Percentiles rank a stretch among this genome's conserved stretches.
Evolutionary conservation across 2,329 filamentous ascomycete genomes (phyloP).

Genomic region (Tolypocladium tropicale): DNA sequence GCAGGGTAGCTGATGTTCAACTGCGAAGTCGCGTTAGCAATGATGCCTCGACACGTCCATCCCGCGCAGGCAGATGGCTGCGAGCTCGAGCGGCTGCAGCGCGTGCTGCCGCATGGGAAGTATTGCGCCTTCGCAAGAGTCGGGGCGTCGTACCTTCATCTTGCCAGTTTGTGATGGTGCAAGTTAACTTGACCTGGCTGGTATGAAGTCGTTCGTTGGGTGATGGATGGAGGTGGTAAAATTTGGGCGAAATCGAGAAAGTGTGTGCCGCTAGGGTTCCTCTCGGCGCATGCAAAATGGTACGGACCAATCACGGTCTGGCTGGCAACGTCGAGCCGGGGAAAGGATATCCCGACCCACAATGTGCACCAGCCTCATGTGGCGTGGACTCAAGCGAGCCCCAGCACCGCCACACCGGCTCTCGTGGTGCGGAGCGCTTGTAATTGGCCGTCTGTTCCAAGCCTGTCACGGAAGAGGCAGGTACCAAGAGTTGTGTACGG

Average conservation of each 20-base stretch:
- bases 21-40: conserved; percentile 29
- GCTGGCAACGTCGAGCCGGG: conserved; percentile 4
- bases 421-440: too few relatives aligned
- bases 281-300: conserved; percentile 10
- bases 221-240: conserved; percentile 20
- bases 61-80: not conserved
- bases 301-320: conserved; percentile 21
- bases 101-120: not conserved
- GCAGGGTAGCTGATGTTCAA: conserved; percentile 77
- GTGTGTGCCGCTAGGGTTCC: conserved; percentile 33
- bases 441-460: not conserved
- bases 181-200: conserved; percentile 33
- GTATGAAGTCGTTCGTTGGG: conserved; percentile 22
- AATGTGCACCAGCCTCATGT: not conserved
- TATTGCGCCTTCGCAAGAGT: not conserved
- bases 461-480: not conserved
- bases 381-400: not conserved
- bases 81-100: not conserved
- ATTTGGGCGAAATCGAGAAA: conserved; percentile 27
- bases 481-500: not conserved
- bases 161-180: conserved; percentile 35
- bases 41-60: not conserved
- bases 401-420: conserved; percentile 4
- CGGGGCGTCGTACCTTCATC: conserved; percentile 31
- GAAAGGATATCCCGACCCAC: conserved; percentile 11